Percentiles rank a stretch among this genome's conserved stretches.
phyloP scores from a whole-genome alignment of 2,329 filamentous ascomycete species.

The Colletotrichum sp. region DNA sequence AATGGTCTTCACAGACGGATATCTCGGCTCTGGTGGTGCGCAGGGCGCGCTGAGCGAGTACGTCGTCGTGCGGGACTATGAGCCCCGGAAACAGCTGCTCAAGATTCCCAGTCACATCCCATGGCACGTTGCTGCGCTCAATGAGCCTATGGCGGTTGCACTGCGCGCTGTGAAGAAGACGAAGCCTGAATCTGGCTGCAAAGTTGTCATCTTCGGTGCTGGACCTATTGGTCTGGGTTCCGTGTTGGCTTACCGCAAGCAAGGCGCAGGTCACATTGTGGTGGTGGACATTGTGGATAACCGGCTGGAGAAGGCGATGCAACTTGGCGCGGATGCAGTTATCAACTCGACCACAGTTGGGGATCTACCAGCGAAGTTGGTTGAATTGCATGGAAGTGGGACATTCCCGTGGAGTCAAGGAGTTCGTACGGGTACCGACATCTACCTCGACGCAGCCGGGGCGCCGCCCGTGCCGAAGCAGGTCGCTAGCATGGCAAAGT shows the following conservation, averaged over 20 bases:
- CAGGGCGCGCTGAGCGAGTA: slow-evolving; percentile 1
- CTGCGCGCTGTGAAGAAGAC: background rate
- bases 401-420: background rate
- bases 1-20: background rate
- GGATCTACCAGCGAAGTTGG: background rate
- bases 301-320: background rate
- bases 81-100: background rate
- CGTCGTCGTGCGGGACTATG: background rate
- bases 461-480: background rate
- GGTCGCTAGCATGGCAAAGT: background rate
- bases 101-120: background rate
- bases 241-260: background rate
- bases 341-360: background rate
- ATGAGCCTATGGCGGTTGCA: slow-evolving; percentile 2
- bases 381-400: background rate
- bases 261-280: background rate
- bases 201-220: background rate
- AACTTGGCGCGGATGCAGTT: background rate
- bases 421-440: background rate
- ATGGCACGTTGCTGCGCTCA: background rate
- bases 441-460: background rate
- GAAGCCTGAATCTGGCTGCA: background rate
- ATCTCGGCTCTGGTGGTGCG: background rate
- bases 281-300: background rate
- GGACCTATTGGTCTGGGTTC: background rate